Base-by-base conservation (phyloP, 495 filamentous ascomycete species). In the Trichoderma gamsii region DNA sequence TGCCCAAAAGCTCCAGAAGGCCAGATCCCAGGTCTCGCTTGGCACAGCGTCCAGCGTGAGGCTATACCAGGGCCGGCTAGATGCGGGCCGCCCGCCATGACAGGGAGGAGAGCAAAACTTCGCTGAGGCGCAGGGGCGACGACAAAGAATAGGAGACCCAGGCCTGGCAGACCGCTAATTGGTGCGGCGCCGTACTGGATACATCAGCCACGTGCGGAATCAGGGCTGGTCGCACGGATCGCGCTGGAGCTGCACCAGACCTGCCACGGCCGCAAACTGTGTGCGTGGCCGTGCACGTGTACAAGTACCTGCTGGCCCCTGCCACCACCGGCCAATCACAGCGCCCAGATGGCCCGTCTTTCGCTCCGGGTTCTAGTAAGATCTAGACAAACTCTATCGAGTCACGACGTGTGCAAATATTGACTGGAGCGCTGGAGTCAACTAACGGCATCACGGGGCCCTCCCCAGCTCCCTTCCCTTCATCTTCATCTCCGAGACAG, bases 351-450 rank as follows among this genome's bases (percentile, higher is more conserved):
- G 56, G 12, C 56, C 12, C 56, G 8, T 12, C 25, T 29, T 29
- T 18, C 12, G 49, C 56, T 21, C 56, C 27, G 56, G 56, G 56
- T 61, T 61, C 56, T 32, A 61, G 16, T 18, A 32, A 61, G 56
- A 61, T 61, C 56, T 61, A 61, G 56, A 61, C 56, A 61, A 61
- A 61, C 56, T 61, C 56, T 61, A 61, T 61, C 56, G 56, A 61
- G 56, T 61, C 56, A 61, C 56, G 56, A 29, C 56, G 21, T 46
- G 43, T 18, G 18, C 43, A 46, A 46, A 18, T 46, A 46, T 46
- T 46, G 43, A 46, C 43, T 16, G 18, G 13, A 46, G 18, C 43
- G 18, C 43, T 18, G 43, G 43, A 16, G 43, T 46, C 13, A 15
- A 15, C 18, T 16, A 18, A 18, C 12, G 43, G 51, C 51, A 56